Percentiles rank a stretch among this genome's conserved stretches.
Conservation (phyloP, 176 grass and related monocot genomes). For the Oryza australiensis region DNA sequence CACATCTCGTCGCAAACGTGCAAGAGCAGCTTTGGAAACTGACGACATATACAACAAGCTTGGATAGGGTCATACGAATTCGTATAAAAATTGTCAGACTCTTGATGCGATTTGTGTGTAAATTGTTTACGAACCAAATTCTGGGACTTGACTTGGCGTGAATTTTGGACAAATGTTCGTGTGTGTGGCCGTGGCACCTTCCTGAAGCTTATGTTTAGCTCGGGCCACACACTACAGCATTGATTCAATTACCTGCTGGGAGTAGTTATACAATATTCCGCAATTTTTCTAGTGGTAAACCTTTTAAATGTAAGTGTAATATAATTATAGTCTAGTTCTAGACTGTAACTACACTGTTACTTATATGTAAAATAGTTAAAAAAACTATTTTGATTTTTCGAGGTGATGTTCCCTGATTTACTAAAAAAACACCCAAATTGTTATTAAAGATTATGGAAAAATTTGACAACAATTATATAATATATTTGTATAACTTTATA, state of each 20-base stretch:
- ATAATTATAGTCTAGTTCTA: too few species aligned
- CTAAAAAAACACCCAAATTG: too few species aligned
- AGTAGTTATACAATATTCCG: too few species aligned
- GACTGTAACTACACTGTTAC: too few species aligned
- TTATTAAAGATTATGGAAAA: too few species aligned
- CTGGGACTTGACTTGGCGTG: background rate
- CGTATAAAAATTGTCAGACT: background rate
- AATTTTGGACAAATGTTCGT: background rate
- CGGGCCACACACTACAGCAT: background rate
- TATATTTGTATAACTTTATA: too few species aligned
- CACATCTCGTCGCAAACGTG: constrained; percentile 56
- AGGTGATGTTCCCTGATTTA: too few species aligned
- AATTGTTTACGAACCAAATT: background rate
- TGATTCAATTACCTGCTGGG: background rate
- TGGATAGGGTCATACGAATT: background rate
- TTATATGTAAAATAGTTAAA: too few species aligned
- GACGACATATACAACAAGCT: constrained; percentile 4
- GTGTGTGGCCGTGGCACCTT: background rate
- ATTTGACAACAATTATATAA: too few species aligned
- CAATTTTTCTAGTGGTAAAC: too few species aligned
- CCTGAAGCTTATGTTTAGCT: background rate
- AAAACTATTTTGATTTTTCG: too few species aligned
- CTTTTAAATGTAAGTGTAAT: too few species aligned
- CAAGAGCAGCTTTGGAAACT: constrained; percentile 46
- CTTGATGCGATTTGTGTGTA: background rate